Evolutionary conservation across 1,284 basidiomycete species (phyloP).

Genomic region (Vanrija humicola): DNA sequence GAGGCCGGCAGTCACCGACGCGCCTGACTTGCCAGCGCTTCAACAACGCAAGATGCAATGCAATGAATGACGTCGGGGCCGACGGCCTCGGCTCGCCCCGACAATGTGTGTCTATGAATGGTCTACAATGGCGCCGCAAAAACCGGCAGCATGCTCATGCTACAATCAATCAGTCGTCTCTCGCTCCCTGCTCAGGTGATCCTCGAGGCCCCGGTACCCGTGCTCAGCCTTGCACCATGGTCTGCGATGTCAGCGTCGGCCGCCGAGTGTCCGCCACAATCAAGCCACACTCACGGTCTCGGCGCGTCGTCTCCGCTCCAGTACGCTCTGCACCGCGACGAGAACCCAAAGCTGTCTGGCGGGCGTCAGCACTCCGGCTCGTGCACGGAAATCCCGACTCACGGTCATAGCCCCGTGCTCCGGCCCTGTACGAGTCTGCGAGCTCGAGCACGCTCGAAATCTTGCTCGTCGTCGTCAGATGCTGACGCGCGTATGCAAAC

Average conservation of each 20-base stretch:
- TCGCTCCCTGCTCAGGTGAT: background rate
- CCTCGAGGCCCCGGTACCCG: conserved; percentile 8
- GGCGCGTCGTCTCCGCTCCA: conserved; percentile 28
- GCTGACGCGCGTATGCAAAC: conserved; percentile 40
- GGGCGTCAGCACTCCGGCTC: conserved; percentile 23
- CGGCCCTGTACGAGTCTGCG: conserved; percentile 35
- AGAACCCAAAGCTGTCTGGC: conserved; percentile 21
- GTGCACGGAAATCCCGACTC: conserved; percentile 11
- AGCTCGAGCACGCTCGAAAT: conserved; percentile 36
- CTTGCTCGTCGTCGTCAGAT: conserved; percentile 44
- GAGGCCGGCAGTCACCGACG: too few relatives aligned
- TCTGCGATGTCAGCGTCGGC: background rate
- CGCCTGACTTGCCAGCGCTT: too few relatives aligned
- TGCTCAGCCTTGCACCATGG: conserved; percentile 9
- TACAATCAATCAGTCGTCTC: too few relatives aligned
- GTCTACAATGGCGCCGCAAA: too few relatives aligned
- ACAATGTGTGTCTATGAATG: too few relatives aligned
- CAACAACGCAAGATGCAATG: too few relatives aligned
- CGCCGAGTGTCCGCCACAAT: background rate
- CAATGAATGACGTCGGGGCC: too few relatives aligned
- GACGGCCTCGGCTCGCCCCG: too few relatives aligned
- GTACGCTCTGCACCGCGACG: conserved; percentile 40
- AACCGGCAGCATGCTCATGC: too few relatives aligned
- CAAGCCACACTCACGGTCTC: conserved; percentile 24
- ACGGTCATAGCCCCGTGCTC: conserved; percentile 42